Conservation (phyloP, 2,329 filamentous ascomycete genomes). For the Sclerotinia sclerotiorum region DNA sequence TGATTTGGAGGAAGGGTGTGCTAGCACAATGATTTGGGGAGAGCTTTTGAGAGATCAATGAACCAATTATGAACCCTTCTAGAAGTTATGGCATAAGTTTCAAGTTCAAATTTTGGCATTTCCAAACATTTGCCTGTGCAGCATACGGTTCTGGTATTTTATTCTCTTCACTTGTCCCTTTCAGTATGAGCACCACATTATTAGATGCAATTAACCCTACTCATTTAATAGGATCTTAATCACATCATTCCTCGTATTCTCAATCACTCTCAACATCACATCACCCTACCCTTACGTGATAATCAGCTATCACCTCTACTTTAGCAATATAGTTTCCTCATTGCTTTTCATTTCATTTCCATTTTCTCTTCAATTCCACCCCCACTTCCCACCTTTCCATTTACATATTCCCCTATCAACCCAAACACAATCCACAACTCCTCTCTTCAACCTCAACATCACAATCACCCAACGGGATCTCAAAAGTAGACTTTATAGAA, state of each 20-base stretch:
- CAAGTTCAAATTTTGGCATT: neutral
- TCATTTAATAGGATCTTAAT: neutral
- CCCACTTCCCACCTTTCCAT: neutral
- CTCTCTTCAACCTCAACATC: neutral
- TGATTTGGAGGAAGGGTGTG: constrained; percentile 11
- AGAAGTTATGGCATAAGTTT: neutral
- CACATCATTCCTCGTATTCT: neutral
- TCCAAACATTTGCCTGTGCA: neutral
- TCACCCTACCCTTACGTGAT: neutral
- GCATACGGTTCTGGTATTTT: neutral
- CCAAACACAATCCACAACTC: too few relatives aligned
- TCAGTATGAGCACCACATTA: neutral
- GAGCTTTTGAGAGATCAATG: constrained; percentile 13
- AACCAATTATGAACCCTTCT: constrained; percentile 17
- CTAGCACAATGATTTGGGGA: constrained; percentile 15
- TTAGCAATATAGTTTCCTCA: neutral
- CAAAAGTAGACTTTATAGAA: constrained; percentile 21
- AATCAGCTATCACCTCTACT: too few relatives aligned
- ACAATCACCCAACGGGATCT: constrained; percentile 3
- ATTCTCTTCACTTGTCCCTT: neutral
- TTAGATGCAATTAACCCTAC: neutral
- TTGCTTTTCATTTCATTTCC: neutral
- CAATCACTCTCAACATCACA: neutral
- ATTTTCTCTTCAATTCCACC: neutral
- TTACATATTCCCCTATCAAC: too few relatives aligned